These are phyloP conservation scores for Acer yangbiense DNA, from an alignment of 345 rosid species.

Conservation along the genomic window DNA sequence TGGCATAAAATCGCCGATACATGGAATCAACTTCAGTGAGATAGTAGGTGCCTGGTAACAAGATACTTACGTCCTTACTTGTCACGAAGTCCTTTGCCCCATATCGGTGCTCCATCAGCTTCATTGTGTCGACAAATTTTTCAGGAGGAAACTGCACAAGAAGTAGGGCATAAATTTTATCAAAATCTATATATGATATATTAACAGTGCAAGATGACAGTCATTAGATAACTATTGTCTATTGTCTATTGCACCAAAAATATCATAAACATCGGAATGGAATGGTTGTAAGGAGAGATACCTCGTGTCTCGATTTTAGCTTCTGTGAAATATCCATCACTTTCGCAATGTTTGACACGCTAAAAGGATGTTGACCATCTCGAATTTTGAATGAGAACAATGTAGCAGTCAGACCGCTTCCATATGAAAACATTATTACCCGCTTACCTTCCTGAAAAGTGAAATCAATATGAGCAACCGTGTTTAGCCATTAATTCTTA, in stretches of 20 bases:
- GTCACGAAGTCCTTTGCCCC: slow-evolving; percentile 93
- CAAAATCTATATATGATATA: not conserved
- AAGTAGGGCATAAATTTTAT: not conserved
- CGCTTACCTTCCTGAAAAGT: slow-evolving; percentile 67
- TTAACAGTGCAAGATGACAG: no score
- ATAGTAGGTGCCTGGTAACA: slow-evolving; percentile 88
- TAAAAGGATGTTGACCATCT: slow-evolving; percentile 69
- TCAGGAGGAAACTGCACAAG: slow-evolving; percentile 67
- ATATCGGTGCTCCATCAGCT: slow-evolving; percentile 94
- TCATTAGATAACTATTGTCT: no score
- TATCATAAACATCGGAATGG: not conserved
- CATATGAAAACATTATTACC: slow-evolving; percentile 86
- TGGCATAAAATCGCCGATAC: slow-evolving; percentile 88
- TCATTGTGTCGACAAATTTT: slow-evolving; percentile 80
- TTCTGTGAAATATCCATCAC: slow-evolving; percentile 70
- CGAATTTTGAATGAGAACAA: slow-evolving; percentile 78
- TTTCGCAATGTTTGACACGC: slow-evolving; percentile 72
- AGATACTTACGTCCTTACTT: slow-evolving; percentile 76
- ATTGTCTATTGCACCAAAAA: not conserved
- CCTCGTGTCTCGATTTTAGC: slow-evolving; percentile 85
- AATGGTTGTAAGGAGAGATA: not conserved
- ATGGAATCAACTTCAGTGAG: slow-evolving; percentile 87
- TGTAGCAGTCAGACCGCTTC: slow-evolving; percentile 90
- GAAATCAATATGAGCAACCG: not conserved
- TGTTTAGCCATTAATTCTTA: not conserved